Conservation (phyloP, 1,139 yeast genomes). For the Candida dubliniensis region DNA sequence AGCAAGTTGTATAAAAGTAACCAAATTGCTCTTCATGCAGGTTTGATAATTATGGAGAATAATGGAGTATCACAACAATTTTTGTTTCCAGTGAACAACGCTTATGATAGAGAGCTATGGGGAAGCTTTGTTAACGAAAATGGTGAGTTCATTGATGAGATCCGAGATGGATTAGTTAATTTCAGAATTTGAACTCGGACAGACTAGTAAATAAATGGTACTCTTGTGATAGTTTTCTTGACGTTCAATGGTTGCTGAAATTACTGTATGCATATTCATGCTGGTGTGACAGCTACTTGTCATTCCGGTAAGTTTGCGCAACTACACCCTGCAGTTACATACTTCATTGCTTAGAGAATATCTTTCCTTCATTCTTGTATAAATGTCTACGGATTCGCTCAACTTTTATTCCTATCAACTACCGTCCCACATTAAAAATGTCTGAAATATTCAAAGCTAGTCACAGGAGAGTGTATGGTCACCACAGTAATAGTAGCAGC, state of each 20-base stretch:
- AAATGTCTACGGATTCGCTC: neutral
- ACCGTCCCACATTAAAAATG: conserved; percentile 10
- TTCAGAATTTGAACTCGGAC: too few relatives aligned
- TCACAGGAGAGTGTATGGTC: conserved; percentile 44
- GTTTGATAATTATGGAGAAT: conserved; percentile 14
- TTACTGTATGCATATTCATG: too few relatives aligned
- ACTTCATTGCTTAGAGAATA: too few relatives aligned
- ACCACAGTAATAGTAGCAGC: conserved; percentile 16
- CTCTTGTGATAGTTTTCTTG: too few relatives aligned
- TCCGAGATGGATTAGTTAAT: conserved; percentile 6
- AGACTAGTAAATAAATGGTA: too few relatives aligned
- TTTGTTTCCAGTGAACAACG: conserved; percentile 14
- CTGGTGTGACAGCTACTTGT: too few relatives aligned
- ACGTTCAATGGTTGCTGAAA: too few relatives aligned
- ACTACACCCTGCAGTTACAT: too few relatives aligned
- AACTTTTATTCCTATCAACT: neutral
- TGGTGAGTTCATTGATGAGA: conserved; percentile 10
- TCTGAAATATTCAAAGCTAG: conserved; percentile 36
- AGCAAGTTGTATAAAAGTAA: conserved; percentile 19
- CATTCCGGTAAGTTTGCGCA: too few relatives aligned
- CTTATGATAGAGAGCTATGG: conserved; percentile 23
- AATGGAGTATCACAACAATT: conserved; percentile 13
- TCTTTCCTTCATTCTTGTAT: too few relatives aligned
- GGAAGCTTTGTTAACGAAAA: conserved; percentile 15
- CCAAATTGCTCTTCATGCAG: conserved; percentile 28